Evolutionary conservation across 2,329 filamentous ascomycete species (phyloP), one percentile per base, ranked within the genome.

Genomic region (Clonostachys solani): DNA sequence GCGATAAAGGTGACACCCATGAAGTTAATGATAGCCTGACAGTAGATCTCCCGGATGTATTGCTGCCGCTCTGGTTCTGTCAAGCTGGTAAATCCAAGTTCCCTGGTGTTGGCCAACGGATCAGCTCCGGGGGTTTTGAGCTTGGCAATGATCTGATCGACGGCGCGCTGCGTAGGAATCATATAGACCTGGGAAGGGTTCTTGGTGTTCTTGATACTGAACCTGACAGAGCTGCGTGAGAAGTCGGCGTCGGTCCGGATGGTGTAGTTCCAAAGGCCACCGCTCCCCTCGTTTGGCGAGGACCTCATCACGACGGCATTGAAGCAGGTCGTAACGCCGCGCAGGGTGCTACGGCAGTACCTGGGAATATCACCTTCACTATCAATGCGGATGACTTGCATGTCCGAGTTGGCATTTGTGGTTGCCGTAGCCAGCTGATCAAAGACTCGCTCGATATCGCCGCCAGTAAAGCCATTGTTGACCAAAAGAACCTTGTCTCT

Each of bases 211-310:
- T 83, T 72, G 33, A 86, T 78, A 52, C 85, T 75, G 50, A 95
- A 83, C 47, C 77, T 79, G 8, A 66, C 62, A 8, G 81, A 78
- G 17, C 84, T 84, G 13, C 34, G 15, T 29, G 51, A 49, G 48
- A 95, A 74, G 1, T 81, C 74, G 35, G 85, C 85, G 60, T 96
- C 92, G 4, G 83, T 83, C 48, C 88, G 77, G 23, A 96, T 73
- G 0, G 89, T 92, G 60, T 96, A 96, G 65, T 94, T 95, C 92
- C 92, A 96, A 41, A 79, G 65, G 2, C 78, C 77, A 7, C 75
- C 77, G 1, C 62, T 52, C 10, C 89, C 89, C 67, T 94, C 84
- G 2, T 66, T 75, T 0, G 90, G 89, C 6, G 89, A 95, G 1
- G 85, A 85, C 46, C 82, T 73, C 68, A 95, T 92, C 5, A 86